Conservation (phyloP, 2,329 filamentous ascomycete genomes). For the Fusarium sp. region DNA sequence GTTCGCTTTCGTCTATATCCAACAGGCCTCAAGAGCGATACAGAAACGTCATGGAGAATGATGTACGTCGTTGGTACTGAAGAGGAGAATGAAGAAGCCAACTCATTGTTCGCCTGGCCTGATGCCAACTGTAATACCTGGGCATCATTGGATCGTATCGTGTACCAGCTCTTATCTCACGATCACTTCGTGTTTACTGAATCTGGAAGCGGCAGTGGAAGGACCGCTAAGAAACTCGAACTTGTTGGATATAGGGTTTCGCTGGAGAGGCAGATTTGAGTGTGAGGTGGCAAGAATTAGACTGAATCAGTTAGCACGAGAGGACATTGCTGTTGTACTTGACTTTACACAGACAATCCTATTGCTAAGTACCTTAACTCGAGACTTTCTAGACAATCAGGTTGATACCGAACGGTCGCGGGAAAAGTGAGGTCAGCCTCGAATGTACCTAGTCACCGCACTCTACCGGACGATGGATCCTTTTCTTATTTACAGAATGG, state of each 20-base stretch:
- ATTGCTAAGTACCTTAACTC: too few species aligned
- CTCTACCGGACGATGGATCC: too few species aligned
- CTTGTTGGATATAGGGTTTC: slow-evolving; percentile 25
- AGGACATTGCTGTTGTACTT: too few species aligned
- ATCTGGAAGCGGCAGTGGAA: background rate
- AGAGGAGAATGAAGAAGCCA: background rate
- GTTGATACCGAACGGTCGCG: too few species aligned
- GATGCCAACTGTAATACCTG: slow-evolving; percentile 15
- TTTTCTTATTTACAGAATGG: too few species aligned
- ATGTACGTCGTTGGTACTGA: background rate
- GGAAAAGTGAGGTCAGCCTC: too few species aligned
- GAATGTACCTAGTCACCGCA: too few species aligned
- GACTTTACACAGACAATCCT: too few species aligned
- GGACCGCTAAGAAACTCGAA: background rate
- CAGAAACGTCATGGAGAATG: slow-evolving; percentile 14
- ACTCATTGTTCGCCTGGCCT: slow-evolving; percentile 14
- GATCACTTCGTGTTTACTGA: slow-evolving; percentile 27
- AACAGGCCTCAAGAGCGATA: background rate
- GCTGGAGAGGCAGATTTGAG: background rate
- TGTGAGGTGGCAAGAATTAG: background rate
- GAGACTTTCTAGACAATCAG: too few species aligned
- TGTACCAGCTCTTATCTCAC: slow-evolving; percentile 19
- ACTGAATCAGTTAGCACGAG: too few species aligned
- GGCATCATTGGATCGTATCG: slow-evolving; percentile 14
- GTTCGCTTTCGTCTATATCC: slow-evolving; percentile 31